Evolutionary conservation across 2,329 filamentous ascomycete species (phyloP).

Genomic region (Sporothrix protearum): DNA sequence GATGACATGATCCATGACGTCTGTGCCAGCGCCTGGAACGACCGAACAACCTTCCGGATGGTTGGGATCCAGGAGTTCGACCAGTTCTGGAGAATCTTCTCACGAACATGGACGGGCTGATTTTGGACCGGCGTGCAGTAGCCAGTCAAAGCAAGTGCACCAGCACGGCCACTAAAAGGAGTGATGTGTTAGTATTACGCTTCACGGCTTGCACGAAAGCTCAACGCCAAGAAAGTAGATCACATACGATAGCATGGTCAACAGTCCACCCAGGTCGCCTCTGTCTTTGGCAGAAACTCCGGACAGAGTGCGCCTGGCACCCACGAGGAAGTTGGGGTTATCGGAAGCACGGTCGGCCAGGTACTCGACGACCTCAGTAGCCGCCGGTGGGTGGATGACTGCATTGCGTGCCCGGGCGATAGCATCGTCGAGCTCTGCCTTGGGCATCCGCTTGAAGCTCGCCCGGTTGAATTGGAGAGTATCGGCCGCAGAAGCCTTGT

Average conservation of each 20-base stretch:
- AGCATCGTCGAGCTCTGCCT: conserved; percentile 48
- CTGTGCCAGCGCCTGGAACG: conserved; percentile 53
- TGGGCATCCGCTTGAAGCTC: conserved; percentile 45
- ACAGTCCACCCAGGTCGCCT: conserved; percentile 39
- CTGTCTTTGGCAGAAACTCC: conserved; percentile 35
- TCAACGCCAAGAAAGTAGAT: not conserved
- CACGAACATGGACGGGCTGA: conserved; percentile 58
- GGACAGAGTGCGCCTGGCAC: conserved; percentile 45
- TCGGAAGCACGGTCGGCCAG: conserved; percentile 51
- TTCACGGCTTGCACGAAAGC: no score
- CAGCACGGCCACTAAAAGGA: conserved; percentile 41
- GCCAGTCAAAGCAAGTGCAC: conserved; percentile 65
- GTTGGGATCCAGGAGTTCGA: conserved; percentile 51
- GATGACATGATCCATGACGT: conserved; percentile 55
- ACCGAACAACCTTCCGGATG: conserved; percentile 54
- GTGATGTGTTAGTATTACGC: not conserved
- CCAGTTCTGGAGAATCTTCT: conserved; percentile 63
- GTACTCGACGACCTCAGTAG: conserved; percentile 48
- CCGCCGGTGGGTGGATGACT: conserved; percentile 39
- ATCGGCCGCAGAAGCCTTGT: not conserved
- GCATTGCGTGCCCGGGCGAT: conserved; percentile 40
- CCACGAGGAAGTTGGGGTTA: conserved; percentile 51
- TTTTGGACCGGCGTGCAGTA: conserved; percentile 58
- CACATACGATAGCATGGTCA: conserved; percentile 43
- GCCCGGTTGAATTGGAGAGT: conserved; percentile 35